These are phyloP conservation scores for Linnemannia zychae DNA, from an alignment of 192 early-diverging fungal species.

Conservation along the genomic window DNA sequence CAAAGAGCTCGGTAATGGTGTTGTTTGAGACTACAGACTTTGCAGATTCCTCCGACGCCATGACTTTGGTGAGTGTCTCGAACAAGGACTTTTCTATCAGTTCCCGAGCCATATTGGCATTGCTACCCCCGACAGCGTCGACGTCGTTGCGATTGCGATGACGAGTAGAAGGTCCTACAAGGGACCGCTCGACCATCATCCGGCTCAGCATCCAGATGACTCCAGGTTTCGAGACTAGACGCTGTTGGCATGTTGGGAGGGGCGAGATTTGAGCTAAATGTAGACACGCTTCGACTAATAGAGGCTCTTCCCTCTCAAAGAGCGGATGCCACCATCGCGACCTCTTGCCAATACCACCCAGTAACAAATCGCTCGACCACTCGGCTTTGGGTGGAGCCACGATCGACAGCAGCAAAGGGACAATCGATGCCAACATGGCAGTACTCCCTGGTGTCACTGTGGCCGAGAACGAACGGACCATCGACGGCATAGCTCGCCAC, in stretches of 20 bases:
- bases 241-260: conserved; percentile 32
- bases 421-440: conserved; percentile 9
- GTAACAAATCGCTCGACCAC: conserved; percentile 34
- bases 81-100: conserved; percentile 31
- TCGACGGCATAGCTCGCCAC: conserved; percentile 14
- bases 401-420: conserved; percentile 29
- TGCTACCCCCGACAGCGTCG: neutral
- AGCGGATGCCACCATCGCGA: conserved; percentile 18
- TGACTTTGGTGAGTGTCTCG: conserved; percentile 10
- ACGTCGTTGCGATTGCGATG: neutral
- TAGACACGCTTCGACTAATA: conserved; percentile 22
- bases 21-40: conserved; percentile 43
- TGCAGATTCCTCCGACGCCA: conserved; percentile 17
- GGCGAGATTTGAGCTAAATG: conserved; percentile 13
- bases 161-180: conserved; percentile 3
- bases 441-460: neutral
- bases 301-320: conserved; percentile 14
- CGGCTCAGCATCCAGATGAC: conserved; percentile 43
- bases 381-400: conserved; percentile 13
- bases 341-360: neutral
- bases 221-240: conserved; percentile 32
- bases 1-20: conserved; percentile 42
- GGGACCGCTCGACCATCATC: conserved; percentile 46
- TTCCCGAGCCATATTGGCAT: neutral
- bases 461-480: neutral